Conservation (phyloP, 2,329 filamentous ascomycete species). For the Paecilomyces sp. region DNA sequence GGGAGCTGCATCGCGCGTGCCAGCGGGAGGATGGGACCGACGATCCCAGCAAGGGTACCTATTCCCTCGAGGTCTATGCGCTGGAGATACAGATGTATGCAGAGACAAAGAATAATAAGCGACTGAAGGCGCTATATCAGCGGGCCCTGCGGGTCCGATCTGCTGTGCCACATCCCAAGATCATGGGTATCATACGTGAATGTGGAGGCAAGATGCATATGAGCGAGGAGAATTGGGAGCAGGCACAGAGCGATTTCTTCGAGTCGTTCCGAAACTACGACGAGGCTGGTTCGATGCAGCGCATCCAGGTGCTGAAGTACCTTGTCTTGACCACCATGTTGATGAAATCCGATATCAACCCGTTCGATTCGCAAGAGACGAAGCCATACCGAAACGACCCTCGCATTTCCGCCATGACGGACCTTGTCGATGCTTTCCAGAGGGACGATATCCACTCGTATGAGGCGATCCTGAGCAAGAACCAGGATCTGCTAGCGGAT, state of each 20-base stretch:
- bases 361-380: conserved; percentile 96
- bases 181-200: conserved; percentile 98
- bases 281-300: conserved; percentile 89
- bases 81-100: conserved; percentile 98
- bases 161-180: conserved; percentile 96
- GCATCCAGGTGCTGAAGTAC: conserved; percentile 96
- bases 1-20: conserved; percentile 82
- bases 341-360: conserved; percentile 97
- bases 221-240: conserved; percentile 99
- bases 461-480: conserved; percentile 76
- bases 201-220: conserved; percentile 99
- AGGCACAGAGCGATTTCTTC: conserved; percentile 95
- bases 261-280: conserved; percentile 99
- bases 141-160: conserved; percentile 86
- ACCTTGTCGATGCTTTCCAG: conserved; percentile 94
- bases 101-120: conserved; percentile 94
- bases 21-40: conserved; percentile 72
- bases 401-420: conserved; percentile 93
- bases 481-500: conserved; percentile 83
- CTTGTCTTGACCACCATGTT: conserved; percentile 95
- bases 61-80: conserved; percentile 90
- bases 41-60: conserved; percentile 92
- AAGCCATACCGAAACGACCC: conserved; percentile 97
- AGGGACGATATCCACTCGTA: conserved; percentile 89
- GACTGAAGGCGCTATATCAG: conserved; percentile 87